Conservation (phyloP, 116 monocot species). For the Posidonia oceanica region DNA sequence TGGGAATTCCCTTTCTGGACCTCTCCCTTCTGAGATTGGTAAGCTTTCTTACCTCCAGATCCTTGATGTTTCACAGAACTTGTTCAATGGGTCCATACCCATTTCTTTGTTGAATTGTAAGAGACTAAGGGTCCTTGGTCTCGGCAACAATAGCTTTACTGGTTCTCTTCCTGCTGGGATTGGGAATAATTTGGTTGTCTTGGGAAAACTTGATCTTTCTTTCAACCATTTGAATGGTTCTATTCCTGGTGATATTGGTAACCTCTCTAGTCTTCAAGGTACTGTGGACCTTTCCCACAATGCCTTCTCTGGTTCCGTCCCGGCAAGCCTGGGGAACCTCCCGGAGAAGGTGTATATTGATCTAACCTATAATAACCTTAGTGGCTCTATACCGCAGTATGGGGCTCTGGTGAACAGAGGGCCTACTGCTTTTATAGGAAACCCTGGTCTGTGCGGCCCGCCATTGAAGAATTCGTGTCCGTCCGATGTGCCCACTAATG, state of each 20-base stretch:
- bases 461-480: constrained; percentile 43
- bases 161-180: constrained; percentile 28
- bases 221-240: constrained; percentile 45
- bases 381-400: constrained; percentile 46
- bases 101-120: constrained; percentile 23
- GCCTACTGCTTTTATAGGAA: constrained; percentile 57
- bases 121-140: constrained; percentile 31
- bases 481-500: constrained; percentile 1
- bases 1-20: constrained; percentile 35
- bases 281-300: constrained; percentile 57
- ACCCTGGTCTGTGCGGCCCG: constrained; percentile 55
- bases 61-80: constrained; percentile 46
- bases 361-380: constrained; percentile 54
- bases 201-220: constrained; percentile 55
- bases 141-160: constrained; percentile 42
- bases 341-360: constrained; percentile 74
- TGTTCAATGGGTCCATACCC: constrained; percentile 31
- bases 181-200: constrained; percentile 21
- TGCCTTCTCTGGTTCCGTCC: constrained; percentile 42
- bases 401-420: constrained; percentile 57
- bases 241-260: constrained; percentile 42
- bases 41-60: constrained; percentile 35
- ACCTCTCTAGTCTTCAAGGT: constrained; percentile 40
- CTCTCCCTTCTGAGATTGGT: constrained; percentile 37
- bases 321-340: constrained; percentile 44